phyloP scores from a whole-genome alignment of 2,329 filamentous ascomycete species.

The Fusarium sp. region DNA sequence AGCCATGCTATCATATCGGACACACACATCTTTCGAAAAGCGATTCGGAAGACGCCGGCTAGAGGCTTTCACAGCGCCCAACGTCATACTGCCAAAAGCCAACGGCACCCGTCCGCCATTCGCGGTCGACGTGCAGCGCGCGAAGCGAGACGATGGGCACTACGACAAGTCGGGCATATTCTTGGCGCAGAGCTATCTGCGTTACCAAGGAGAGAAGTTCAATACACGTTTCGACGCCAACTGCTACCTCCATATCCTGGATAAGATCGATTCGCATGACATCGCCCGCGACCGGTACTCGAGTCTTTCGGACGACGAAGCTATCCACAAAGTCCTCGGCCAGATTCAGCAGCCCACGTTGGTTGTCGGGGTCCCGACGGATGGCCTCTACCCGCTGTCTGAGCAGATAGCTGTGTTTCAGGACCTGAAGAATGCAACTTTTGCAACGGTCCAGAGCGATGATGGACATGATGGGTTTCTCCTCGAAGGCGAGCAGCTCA shows the following conservation, averaged over 20 bases:
- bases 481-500: background rate
- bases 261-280: conserved; percentile 1
- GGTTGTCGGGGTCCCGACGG: background rate
- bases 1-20: conserved; percentile 7
- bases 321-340: background rate
- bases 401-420: background rate
- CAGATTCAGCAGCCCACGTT: background rate
- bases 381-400: background rate
- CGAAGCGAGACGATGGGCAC: background rate
- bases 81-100: background rate
- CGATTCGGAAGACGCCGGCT: background rate
- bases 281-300: background rate
- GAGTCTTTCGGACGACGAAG: background rate
- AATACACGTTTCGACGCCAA: background rate
- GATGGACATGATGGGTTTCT: conserved; percentile 6
- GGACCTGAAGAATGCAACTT: background rate
- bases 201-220: conserved; percentile 4
- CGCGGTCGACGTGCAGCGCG: conserved; percentile 1
- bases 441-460: background rate
- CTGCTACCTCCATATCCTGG: conserved; percentile 1
- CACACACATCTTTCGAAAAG: conserved; percentile 4
- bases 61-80: background rate
- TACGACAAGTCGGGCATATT: conserved; percentile 1
- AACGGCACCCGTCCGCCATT: background rate
- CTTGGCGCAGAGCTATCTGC: conserved; percentile 5